Evolutionary conservation across 1,284 basidiomycete genomes (phyloP).

Genomic region (Tremellales sp.): DNA sequence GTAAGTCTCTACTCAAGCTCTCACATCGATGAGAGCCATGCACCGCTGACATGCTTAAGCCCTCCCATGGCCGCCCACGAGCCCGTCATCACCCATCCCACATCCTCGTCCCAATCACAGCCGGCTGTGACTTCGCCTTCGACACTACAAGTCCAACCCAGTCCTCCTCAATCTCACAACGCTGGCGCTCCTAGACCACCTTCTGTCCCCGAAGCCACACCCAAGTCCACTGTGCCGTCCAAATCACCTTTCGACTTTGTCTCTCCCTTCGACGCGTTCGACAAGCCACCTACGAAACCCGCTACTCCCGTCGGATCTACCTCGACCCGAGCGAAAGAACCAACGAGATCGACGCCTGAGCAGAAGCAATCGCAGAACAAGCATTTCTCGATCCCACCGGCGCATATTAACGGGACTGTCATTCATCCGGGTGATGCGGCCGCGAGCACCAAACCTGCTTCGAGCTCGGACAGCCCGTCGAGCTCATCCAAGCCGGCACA

Average conservation of each 20-base stretch:
- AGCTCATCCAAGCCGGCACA: no score
- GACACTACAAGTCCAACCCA: no score
- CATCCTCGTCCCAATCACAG: no score
- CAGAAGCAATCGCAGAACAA: not conserved
- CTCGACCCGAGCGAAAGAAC: not conserved
- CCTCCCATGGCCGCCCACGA: no score
- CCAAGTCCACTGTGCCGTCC: not conserved
- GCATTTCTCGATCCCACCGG: not conserved
- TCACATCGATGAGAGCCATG: no score
- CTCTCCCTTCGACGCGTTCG: constrained; percentile 43
- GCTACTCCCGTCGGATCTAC: constrained; percentile 1
- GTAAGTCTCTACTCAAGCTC: constrained; percentile 4
- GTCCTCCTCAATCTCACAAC: no score
- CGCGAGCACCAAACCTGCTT: no score
- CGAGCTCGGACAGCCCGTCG: no score
- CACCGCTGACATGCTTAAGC: no score
- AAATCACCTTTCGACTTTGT: constrained; percentile 43
- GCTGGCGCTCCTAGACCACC: constrained; percentile 5
- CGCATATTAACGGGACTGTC: not conserved
- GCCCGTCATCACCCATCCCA: no score
- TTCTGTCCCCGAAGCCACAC: not conserved
- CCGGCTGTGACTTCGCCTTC: no score
- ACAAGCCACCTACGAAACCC: constrained; percentile 7
- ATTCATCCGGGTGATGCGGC: not conserved
- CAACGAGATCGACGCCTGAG: not conserved